Base-by-base conservation (phyloP, 2,329 filamentous ascomycete genomes). In the Exophiala sideris region DNA sequence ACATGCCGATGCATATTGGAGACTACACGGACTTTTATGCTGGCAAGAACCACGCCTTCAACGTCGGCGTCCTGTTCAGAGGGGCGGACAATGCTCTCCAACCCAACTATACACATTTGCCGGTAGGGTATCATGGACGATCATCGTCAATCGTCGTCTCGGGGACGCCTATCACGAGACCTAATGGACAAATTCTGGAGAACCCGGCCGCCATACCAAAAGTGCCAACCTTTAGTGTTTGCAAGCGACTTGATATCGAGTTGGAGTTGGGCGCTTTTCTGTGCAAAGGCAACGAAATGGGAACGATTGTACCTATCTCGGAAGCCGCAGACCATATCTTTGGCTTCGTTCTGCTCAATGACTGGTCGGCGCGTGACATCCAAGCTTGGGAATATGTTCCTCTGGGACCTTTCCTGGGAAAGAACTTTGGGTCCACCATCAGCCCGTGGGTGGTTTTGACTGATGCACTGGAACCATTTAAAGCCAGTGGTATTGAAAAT, bases 21-120 rank as follows among this genome's bases (percentile, higher is more conserved):
- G 88, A 92, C 68, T 94, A 92, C 69, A 89, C 88, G 1, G 89
- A 94, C 70, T 94, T 94, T 74, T 94, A 89, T 66, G 88, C 86
- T 8, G 89, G 89, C 11, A 74, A 86, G 60, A 86, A 91, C 67
- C 89, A 94, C 71, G 89, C 89, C 14, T 86, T 83, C 72, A 86
- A 85, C 54, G 79, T 86, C 12, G 88, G 62, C 12, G 59, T 54
- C 42, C 77, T 92, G 57, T 90, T 92, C 72, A 82, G 89, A 40
- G 88, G 87, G 0, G 79, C 84, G 0, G 77, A 81, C 39, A 86
- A 88, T 63, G 88, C 88, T 0, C 75, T 94, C 20, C 86, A 91
- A 68, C 85, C 87, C 24, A 94, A 92, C 68, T 95, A 94, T 69
- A 87, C 80, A 54, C 86, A 91, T 63, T 75, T 95, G 1, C 89